Evolutionary conservation across 2,329 filamentous ascomycete genomes (phyloP).

Genomic region (Cercospora zeina): DNA sequence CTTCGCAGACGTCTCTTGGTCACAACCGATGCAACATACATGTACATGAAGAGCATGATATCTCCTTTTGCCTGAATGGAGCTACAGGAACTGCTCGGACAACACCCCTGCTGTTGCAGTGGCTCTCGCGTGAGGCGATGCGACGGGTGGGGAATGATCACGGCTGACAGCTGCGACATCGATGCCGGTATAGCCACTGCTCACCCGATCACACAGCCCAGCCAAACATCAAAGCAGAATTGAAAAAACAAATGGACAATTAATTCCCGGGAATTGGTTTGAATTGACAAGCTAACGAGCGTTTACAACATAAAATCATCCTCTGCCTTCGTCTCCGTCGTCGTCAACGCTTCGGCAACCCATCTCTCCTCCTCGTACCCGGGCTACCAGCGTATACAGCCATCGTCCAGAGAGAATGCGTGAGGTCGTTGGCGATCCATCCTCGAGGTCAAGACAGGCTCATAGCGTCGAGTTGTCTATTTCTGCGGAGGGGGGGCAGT

Average conservation of each 20-base stretch:
- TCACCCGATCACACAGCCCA: neutral
- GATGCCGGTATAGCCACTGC: neutral
- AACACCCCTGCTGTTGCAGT: neutral
- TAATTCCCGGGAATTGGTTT: constrained; percentile 22
- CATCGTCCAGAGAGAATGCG: constrained; percentile 22
- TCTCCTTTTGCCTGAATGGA: neutral
- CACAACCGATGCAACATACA: constrained; percentile 2
- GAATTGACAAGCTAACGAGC: constrained; percentile 26
- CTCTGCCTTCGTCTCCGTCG: constrained; percentile 14
- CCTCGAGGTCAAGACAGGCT: constrained; percentile 21
- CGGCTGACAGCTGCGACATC: neutral
- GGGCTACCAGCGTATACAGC: constrained; percentile 20
- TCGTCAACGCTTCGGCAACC: constrained; percentile 14
- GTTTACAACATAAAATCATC: constrained; percentile 19
- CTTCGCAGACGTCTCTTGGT: constrained; percentile 5
- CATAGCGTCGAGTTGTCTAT: constrained; percentile 16
- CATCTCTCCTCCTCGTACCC: constrained; percentile 5
- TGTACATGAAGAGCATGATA: neutral
- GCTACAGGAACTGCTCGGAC: neutral
- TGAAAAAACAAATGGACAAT: neutral
- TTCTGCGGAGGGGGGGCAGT: constrained; percentile 11
- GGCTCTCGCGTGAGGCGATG: neutral
- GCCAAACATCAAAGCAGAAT: neutral
- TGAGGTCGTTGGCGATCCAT: constrained; percentile 22
- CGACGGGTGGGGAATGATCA: neutral